Percentiles rank a stretch among this genome's conserved stretches.
Conservation (phyloP, 371 early-diverging fungal species). For the Actinomortierella ambigua region DNA sequence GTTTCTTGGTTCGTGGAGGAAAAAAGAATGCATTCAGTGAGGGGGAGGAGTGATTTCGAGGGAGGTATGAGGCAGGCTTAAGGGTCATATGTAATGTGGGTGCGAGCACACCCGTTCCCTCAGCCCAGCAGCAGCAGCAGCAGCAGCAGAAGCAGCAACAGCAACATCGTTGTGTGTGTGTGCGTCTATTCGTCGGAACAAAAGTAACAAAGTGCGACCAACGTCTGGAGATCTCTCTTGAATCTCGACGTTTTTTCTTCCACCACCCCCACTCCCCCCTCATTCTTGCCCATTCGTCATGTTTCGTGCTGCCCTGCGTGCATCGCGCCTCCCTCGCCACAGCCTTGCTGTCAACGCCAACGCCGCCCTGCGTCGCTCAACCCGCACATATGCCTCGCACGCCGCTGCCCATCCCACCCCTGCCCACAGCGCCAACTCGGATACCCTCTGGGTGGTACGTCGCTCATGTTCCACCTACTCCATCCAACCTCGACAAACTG, state of each 20-base stretch:
- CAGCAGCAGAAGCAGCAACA: no score
- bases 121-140: no score
- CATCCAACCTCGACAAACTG: no score
- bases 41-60: neutral
- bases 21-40: neutral
- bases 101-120: no score
- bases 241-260: constrained; percentile 9
- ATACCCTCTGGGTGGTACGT: constrained; percentile 55
- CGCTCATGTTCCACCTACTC: no score
- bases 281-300: constrained; percentile 4
- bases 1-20: neutral
- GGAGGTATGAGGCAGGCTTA: no score
- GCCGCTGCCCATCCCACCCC: constrained; percentile 2
- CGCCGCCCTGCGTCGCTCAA: constrained; percentile 32
- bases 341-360: constrained; percentile 3
- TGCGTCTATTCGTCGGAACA: no score
- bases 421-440: constrained; percentile 37
- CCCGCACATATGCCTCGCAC: constrained; percentile 34
- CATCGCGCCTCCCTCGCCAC: constrained; percentile 14
- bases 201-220: no score
- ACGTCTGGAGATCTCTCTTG: neutral
- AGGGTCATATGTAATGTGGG: no score
- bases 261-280: constrained; percentile 1
- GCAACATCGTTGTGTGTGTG: no score
- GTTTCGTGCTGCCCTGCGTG: constrained; percentile 37